Evolutionary conservation across 2,329 filamentous ascomycete genomes (phyloP), one percentile per base, ranked within the genome.

Genomic region (Bretziella fagacearum): DNA sequence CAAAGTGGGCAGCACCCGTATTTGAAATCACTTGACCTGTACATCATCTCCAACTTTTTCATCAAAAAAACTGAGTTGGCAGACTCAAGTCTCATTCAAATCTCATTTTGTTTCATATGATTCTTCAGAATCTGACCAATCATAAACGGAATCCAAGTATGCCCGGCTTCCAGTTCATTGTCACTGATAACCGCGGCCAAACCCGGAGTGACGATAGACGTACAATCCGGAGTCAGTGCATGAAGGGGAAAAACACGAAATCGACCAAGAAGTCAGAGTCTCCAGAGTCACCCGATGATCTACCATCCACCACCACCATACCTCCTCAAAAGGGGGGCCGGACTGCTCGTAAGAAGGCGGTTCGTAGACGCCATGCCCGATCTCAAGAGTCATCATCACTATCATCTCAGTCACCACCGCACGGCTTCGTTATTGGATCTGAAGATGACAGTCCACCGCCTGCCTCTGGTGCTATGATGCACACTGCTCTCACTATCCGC

Each of bases 121-220:
- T 10, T n/a, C 37, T 40, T 18, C 15, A 18, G 37, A 40, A 17
- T 40, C 41, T 11, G 18, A 10, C 18, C 18, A 17, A 37, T 6
- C 15, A 30, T 30, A 32, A 23, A 29, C 22, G n/a, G n/a, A n/a
- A 35, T 27, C 35, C 7, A 8, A 32, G n/a, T 15, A 50, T 50
- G 48, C 36, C 48, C 20, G 44, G 48, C 39, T 50, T 50, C 45
- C 48, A 52, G 30, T 52, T 52, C 49, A 52, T 51, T 32, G 42
- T 52, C 42, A 51, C 51, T 13, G 51, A 52, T 30, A 48, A 52
- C 27, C 43, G 51, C 42, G 47, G 50, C 26, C 48, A 52, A 22
- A 50, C 48, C 15, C 44, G 44, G n/a, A 44, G 48, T n/a, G 48
- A 50, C 15, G 48, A 50, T 37, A 44, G 48, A 10, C 44, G 44